Evolutionary conservation across 176 grass and related monocot species (phyloP).

Genomic region (Alopecurus myosuroides): DNA sequence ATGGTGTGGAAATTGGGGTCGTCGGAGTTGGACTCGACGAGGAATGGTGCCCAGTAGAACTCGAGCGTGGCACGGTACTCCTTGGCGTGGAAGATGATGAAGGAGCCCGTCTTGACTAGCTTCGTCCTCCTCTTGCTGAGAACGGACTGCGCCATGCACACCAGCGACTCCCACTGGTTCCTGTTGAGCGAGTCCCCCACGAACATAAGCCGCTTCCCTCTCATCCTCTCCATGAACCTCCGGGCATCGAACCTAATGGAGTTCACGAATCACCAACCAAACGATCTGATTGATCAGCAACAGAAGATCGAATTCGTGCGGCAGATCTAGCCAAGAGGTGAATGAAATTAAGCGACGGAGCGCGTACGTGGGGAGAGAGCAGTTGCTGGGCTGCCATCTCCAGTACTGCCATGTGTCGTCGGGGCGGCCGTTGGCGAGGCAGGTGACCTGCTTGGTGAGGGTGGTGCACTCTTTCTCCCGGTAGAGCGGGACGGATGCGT

Average conservation of each 20-base stretch:
- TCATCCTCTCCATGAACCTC: slow-evolving; percentile 63
- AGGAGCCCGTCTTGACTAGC: slow-evolving; percentile 29
- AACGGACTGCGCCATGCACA: slow-evolving; percentile 74
- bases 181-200: slow-evolving; percentile 92
- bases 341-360: not conserved
- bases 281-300: not conserved
- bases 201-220: slow-evolving; percentile 83
- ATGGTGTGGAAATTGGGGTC: slow-evolving; percentile 73
- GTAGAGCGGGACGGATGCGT: slow-evolving; percentile 51
- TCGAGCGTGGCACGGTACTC: slow-evolving; percentile 83
- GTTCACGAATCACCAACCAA: not conserved
- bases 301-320: not conserved
- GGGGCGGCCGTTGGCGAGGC: slow-evolving; percentile 60
- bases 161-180: slow-evolving; percentile 93
- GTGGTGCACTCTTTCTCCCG: slow-evolving; percentile 63
- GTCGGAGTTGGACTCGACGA: slow-evolving; percentile 93
- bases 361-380: slow-evolving; percentile 53
- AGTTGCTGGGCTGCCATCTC: slow-evolving; percentile 67
- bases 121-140: slow-evolving; percentile 44
- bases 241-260: slow-evolving; percentile 66
- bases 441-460: slow-evolving; percentile 70
- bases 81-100: slow-evolving; percentile 57
- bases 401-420: slow-evolving; percentile 73
- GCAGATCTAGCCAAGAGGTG: slow-evolving; percentile 7
- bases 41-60: slow-evolving; percentile 96